Percentiles rank a stretch among this genome's conserved stretches.
These are phyloP conservation scores for Aspergillus cejpii DNA, from an alignment of 2,329 filamentous ascomycete genomes.

Conservation along the genomic window DNA sequence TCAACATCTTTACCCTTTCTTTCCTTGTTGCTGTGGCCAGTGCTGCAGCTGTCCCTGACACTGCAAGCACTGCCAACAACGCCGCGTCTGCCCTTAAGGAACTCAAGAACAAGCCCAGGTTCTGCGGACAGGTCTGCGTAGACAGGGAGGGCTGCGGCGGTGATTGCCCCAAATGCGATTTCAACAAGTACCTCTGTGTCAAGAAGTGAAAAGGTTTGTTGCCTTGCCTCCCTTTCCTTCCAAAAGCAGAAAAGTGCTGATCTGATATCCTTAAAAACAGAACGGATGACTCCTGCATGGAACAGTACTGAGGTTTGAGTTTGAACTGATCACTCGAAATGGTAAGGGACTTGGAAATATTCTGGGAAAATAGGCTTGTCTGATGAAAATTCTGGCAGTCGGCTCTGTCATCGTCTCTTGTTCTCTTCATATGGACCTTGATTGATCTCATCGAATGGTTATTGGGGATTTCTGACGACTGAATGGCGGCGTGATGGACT, in stretches of 20 bases:
- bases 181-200: not conserved
- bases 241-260: too few relatives aligned
- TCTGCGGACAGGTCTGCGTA: slow-evolving; percentile 7
- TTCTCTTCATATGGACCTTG: not conserved
- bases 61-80: not conserved
- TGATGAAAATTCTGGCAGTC: not conserved
- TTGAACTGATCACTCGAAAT: not conserved
- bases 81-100: not conserved
- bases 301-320: too few relatives aligned
- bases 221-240: not conserved
- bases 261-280: not conserved
- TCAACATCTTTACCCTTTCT: slow-evolving; percentile 1
- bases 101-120: not conserved
- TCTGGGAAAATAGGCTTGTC: not conserved
- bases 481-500: not conserved
- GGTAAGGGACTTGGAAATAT: not conserved
- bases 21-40: slow-evolving; percentile 1
- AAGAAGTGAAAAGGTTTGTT: not conserved
- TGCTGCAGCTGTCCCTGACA: not conserved
- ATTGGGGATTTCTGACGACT: not conserved
- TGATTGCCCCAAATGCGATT: slow-evolving; percentile 3
- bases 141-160: slow-evolving; percentile 3
- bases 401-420: not conserved
- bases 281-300: too few relatives aligned
- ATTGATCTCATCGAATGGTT: not conserved